These are phyloP conservation scores for Alternaria sp. DNA, from an alignment of 2,329 filamentous ascomycete species.

Conservation along the genomic window DNA sequence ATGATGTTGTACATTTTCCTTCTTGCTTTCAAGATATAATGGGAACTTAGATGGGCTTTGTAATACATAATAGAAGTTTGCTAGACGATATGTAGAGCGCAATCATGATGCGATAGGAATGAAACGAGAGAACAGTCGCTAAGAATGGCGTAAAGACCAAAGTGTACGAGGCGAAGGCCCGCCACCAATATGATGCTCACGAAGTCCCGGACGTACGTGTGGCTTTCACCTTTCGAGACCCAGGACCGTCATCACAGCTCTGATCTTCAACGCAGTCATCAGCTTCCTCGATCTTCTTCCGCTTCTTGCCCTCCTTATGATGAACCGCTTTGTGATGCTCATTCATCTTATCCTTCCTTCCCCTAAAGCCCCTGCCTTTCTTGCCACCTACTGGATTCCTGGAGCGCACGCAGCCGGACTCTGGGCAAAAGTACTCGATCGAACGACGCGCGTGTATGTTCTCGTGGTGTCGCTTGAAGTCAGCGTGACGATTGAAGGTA, in stretches of 20 bases:
- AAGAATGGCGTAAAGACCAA: background rate
- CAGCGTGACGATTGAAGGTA: conserved; percentile 38
- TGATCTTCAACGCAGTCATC: background rate
- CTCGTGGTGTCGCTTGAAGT: conserved; percentile 38
- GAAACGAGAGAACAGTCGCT: background rate
- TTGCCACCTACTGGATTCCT: conserved; percentile 16
- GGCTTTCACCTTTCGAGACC: background rate
- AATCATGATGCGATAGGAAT: background rate
- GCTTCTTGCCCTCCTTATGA: conserved; percentile 12
- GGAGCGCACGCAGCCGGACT: conserved; percentile 28
- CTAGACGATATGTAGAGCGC: background rate
- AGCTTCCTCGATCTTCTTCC: background rate
- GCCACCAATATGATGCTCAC: background rate
- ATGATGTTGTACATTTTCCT: background rate
- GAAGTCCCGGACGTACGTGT: background rate
- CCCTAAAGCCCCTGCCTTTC: conserved; percentile 35
- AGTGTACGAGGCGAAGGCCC: background rate
- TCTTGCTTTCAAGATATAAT: background rate
- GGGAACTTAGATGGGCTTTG: background rate
- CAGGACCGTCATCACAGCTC: background rate
- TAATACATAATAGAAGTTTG: background rate
- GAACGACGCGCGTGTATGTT: conserved; percentile 23
- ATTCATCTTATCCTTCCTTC: conserved; percentile 39
- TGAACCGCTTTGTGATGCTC: conserved; percentile 39
- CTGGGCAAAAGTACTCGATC: conserved; percentile 31